Evolutionary conservation across 2,329 filamentous ascomycete species (phyloP), one percentile per base, ranked within the genome.

Genomic region (Neurospora crassa): DNA sequence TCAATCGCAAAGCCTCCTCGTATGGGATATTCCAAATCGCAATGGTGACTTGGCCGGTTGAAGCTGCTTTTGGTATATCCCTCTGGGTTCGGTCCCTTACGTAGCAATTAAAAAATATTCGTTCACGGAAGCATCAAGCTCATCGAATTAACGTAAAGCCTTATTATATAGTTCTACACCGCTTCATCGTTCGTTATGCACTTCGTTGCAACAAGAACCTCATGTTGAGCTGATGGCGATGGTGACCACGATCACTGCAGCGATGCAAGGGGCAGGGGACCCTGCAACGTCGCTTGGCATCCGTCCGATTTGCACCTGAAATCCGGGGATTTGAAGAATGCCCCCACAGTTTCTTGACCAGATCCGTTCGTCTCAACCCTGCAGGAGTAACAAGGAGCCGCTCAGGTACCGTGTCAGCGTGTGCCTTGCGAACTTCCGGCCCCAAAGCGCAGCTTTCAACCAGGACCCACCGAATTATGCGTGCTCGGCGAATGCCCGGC

Each of bases 291-390:
- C 34, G 53, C 53, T 63, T 63, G 53, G 53, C 53, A 63, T 40
- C 37, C 37, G 37, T 40, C 37, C 37, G 37, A 40, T 63, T 63
- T 37, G 53, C 53, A 63, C 53, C 53, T n/a, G 29, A 63, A 59
- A 63, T 63, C 53, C 29, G 53, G 53, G 53, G 53, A 63, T 63
- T 63, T 18, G 53, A 63, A 63, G 29, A 63, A 63, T 4, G 53
- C 29, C 53, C 53, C 53, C 53, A 63, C 29, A 34, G 29, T 63
- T 63, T 29, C 74, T 76, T 78, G 76, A 75, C 67, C n/a, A 40
- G 67, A 68, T 24, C 40, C 12, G 18, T 68, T 20, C 67, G 37
- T 68, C 67, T 68, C 18, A 29, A 68, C 40, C 53, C 53, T 63
- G 53, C 29, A 37, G 53, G 24, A 18, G 53, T 16, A 29, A 34